Conservation (phyloP, 164 flowering plant genomes). For the Stephania japonica region DNA sequence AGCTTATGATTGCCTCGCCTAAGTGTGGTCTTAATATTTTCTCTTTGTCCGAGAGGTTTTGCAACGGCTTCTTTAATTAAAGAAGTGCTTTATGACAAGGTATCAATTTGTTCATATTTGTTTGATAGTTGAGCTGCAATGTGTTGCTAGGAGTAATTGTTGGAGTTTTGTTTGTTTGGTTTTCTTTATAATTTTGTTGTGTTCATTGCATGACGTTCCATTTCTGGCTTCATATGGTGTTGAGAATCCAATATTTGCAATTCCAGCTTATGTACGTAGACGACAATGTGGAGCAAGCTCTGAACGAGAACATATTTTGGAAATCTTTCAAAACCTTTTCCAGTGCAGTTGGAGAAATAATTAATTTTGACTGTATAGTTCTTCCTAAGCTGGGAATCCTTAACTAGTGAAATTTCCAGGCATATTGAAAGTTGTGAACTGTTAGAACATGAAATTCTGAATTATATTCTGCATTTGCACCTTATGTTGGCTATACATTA, state of each 20-base stretch:
- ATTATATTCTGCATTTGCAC: too few relatives aligned
- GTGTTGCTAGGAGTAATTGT: neutral
- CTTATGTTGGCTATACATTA: too few relatives aligned
- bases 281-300: constrained; percentile 91
- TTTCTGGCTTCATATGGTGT: constrained; percentile 83
- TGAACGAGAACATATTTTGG: constrained; percentile 84
- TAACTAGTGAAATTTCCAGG: too few relatives aligned
- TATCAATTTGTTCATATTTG: constrained; percentile 3
- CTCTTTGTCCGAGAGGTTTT: too few relatives aligned
- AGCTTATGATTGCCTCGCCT: too few relatives aligned
- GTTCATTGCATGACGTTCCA: constrained; percentile 55
- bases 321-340: neutral
- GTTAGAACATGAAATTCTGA: too few relatives aligned
- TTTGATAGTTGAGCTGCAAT: neutral
- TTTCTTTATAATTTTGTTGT: neutral
- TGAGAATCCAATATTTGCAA: constrained; percentile 76
- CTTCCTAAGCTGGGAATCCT: too few relatives aligned
- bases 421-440: too few relatives aligned
- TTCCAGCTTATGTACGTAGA: constrained; percentile 93
- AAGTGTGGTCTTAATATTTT: too few relatives aligned
- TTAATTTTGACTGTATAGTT: too few relatives aligned
- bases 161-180: neutral
- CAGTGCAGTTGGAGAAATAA: too few relatives aligned
- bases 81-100: constrained; percentile 85
- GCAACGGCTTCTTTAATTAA: constrained; percentile 21